Evolutionary conservation across 345 rosid genomes (phyloP).

Genomic region (Salix exigua): DNA sequence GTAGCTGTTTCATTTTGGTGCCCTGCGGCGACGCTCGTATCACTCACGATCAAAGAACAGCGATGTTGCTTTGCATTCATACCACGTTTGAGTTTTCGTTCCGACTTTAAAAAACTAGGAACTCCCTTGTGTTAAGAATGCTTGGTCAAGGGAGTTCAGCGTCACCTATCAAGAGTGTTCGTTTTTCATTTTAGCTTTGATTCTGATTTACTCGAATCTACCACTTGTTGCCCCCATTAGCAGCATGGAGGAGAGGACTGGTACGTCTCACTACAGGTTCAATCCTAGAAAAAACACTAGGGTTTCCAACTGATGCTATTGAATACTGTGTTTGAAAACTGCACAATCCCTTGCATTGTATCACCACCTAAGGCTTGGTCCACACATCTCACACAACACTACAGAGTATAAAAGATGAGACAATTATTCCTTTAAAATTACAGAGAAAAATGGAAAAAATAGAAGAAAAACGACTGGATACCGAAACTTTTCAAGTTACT

Average conservation of each 20-base stretch:
- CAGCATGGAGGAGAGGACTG: no score
- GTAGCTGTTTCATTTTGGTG: no score
- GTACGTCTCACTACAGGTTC: neutral
- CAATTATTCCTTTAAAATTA: conserved; percentile 19
- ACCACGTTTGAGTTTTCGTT: neutral
- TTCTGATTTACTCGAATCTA: no score
- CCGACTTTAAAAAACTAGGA: neutral
- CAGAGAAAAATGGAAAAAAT: neutral
- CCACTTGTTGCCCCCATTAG: no score
- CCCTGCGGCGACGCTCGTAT: neutral
- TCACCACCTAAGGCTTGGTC: conserved; percentile 2
- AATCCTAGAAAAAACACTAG: neutral
- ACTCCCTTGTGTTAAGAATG: neutral
- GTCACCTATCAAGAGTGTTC: neutral
- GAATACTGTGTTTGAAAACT: neutral
- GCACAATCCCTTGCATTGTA: neutral
- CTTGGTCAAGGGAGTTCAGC: neutral
- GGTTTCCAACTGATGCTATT: neutral
- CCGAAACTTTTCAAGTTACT: no score
- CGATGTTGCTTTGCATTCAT: neutral
- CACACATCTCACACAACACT: neutral
- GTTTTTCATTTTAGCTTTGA: no score
- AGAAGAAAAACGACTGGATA: neutral
- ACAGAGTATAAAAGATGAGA: neutral
- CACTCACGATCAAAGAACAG: neutral